Base-by-base conservation (phyloP, 1,284 basidiomycete species). In the Moesziomyces antarcticus region DNA sequence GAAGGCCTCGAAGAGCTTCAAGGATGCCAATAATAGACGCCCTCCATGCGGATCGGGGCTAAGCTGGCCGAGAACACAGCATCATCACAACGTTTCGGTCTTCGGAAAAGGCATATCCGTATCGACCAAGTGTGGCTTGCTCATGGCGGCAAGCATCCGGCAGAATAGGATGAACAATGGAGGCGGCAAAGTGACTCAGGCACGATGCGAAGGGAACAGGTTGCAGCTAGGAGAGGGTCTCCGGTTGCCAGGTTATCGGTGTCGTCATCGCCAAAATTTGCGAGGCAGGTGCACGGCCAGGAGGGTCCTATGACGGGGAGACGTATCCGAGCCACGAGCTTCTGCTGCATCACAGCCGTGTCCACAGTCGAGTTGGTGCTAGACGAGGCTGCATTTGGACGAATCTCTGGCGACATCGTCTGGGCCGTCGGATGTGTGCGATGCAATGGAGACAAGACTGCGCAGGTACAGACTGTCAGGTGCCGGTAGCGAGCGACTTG, bases 241-340 rank as follows among this genome's bases (percentile, higher is more conserved):
- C 37, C 37, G 14, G 41, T 40, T 22, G 27, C 35, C 44, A 33
- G 25, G 42, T 41, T 37, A 24, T 48, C 27, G 18, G 46, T 56
- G 47, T 49, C 48, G 56, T 57, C 56, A 57, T 57, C 33, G 47
- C 56, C 56, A 57, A 48, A 43, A 20, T 57, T 57, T 33, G 16
- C 18, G 37, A 40, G 18, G 14, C 37, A 40, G 37, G 37, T 40
- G 18, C 37, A 40, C 37, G 37, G 14, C 16, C 14, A 6, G 16
- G 37, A 40, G 14, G 5, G 16, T 40, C 7, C 37, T 40, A 40
- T 40, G 37, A 40, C 37, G 14, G 7, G 37, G 37, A 11, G 37
- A 18, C 16, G 4, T 11, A 40, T 14, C 37, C 13, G 37, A 18
- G 37, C 14, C 16, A 13, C 30, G 3, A 33, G 30, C 3, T 33